Evolutionary conservation across 768 basidiomycete genomes (phyloP), one percentile per base, ranked within the genome.

Genomic region (Goffeauzyma gilvescens): DNA sequence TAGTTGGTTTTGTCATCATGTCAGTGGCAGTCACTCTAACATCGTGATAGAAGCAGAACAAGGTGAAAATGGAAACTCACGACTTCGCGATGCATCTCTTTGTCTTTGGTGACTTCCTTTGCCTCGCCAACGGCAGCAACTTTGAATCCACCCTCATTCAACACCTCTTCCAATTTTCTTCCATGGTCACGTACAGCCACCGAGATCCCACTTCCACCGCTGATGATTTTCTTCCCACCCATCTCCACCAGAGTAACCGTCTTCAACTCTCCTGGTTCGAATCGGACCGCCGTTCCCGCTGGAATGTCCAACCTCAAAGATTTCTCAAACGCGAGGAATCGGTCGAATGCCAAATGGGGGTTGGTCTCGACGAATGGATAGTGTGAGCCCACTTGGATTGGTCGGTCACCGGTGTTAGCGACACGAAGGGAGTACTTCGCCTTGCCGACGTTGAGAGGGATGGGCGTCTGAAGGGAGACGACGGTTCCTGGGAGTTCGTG

Each of bases 351-450:
- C 7, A 96, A 71, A 0, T 71, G 67, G 4, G 73, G 63, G 66
- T 96, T 98, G 2, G 81, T 80, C 67, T 95, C 90, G 49, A 81
- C 71, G 64, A 98, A 93, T 48, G 79, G 83, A 64, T 89, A 96
- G 59, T 95, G 87, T 0, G 86, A 90, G 2, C 90, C 89, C 46
- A 81, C 83, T 69, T 95, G 89, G 36, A 96, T 78, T 10, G 90
- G 90, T 21, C 90, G 69, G 62, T 95, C 89, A 0, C 90, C 87
- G 27, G 74, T 78, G 65, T 98, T 96, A 14, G 77, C 81, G 24
- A 96, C 86, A 22, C 69, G 69, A 42, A 96, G 61, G 48, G 67
- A 66, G 50, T 87, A 69, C 15, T 79, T 71, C 48, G 76, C 66
- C 30, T 84, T 68, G 6, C 76, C 80, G 41, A 70, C 65, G 58